Percentiles rank a stretch among this genome's conserved stretches.
phyloP scores from a whole-genome alignment of 495 filamentous ascomycete species.

The Talaromyces wortmannii region DNA sequence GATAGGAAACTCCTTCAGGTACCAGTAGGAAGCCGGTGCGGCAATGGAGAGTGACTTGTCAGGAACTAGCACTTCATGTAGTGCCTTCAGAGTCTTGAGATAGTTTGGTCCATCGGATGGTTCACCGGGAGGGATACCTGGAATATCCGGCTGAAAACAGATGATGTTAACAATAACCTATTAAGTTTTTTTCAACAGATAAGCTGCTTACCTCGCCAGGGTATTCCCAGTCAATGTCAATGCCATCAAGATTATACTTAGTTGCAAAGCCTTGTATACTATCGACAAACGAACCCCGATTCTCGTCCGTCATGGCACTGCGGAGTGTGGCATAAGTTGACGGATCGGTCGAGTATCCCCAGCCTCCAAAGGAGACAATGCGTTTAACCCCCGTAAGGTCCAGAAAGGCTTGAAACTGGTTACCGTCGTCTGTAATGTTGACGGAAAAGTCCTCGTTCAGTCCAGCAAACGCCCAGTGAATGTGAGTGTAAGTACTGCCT shows the following conservation, averaged over 20 bases:
- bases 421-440: conserved; percentile 5
- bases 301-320: conserved; percentile 11
- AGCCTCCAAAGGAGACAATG: conserved; percentile 31
- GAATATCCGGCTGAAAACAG: conserved; percentile 19
- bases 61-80: background rate
- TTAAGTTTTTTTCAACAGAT: background rate
- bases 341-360: conserved; percentile 23
- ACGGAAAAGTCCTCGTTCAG: conserved; percentile 13
- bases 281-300: background rate
- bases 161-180: background rate
- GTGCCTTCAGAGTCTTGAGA: conserved; percentile 4
- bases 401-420: conserved; percentile 12
- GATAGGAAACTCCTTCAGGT: conserved; percentile 23
- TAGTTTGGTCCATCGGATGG: conserved; percentile 6
- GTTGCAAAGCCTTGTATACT: conserved; percentile 2
- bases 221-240: conserved; percentile 27
- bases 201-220: conserved; percentile 16
- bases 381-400: conserved; percentile 12
- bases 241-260: conserved; percentile 10
- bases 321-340: conserved; percentile 20
- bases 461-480: conserved; percentile 27
- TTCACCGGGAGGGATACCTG: conserved; percentile 18
- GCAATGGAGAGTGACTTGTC: conserved; percentile 12
- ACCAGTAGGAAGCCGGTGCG: conserved; percentile 21
- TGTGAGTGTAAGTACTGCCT: conserved; percentile 20